A percentile compares a stretch with the other conserved stretches of the same genome.
Evolutionary conservation across 345 rosid species (phyloP).

Genomic region (Gossypium turneri): DNA sequence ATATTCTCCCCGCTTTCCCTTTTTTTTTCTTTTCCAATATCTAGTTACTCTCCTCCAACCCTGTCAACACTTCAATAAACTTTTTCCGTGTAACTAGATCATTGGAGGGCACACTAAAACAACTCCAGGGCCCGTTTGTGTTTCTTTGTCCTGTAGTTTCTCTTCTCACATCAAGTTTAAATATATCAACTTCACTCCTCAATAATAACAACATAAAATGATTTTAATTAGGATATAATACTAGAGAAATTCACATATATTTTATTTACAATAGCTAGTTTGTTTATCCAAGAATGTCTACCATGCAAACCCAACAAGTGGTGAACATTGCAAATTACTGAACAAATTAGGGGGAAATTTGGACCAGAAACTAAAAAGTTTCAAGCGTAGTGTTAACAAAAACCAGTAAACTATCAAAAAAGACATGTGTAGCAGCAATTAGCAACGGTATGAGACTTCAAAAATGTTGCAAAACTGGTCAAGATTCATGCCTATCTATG

Average conservation of each 20-base stretch:
- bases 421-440: neutral
- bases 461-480: neutral
- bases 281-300: conserved; percentile 5
- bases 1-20: no score
- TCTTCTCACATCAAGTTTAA: no score
- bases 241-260: neutral
- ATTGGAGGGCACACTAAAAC: no score
- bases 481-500: neutral
- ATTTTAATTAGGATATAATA: neutral
- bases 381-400: neutral
- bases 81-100: no score
- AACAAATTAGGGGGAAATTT: neutral
- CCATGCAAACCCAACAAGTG: neutral
- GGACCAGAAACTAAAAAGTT: neutral
- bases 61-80: no score
- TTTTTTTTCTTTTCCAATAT: no score
- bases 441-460: neutral
- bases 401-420: neutral
- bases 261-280: neutral
- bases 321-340: neutral
- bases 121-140: no score
- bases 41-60: no score
- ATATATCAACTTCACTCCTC: no score
- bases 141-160: no score
- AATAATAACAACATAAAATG: no score